phyloP scores from a whole-genome alignment of 257 asterid genomes.

The Salvia splendens region DNA sequence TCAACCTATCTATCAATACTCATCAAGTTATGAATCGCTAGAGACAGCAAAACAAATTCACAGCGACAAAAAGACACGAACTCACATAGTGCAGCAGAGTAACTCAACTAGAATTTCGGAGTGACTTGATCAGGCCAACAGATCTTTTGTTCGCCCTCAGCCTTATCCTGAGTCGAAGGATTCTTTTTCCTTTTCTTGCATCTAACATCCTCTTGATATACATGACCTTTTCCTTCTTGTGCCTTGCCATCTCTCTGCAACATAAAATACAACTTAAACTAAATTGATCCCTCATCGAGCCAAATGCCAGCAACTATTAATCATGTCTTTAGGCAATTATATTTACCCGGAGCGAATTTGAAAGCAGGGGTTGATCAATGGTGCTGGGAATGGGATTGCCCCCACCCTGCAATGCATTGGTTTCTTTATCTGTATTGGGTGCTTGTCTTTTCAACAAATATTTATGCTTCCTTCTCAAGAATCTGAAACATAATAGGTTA shows the following conservation, averaged over 20 bases:
- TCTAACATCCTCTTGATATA: slow-evolving; percentile 17
- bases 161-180: slow-evolving; percentile 16
- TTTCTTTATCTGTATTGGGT: slow-evolving; percentile 9
- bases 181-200: slow-evolving; percentile 22
- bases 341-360: slow-evolving; percentile 28
- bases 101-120: slow-evolving; percentile 34
- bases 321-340: neutral
- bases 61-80: neutral
- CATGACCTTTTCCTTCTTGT: slow-evolving; percentile 6
- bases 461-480: slow-evolving; percentile 44
- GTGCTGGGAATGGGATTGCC: slow-evolving; percentile 20
- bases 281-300: neutral
- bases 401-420: slow-evolving; percentile 22
- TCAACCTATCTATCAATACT: slow-evolving; percentile 13
- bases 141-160: slow-evolving; percentile 37
- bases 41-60: neutral
- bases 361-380: slow-evolving; percentile 22
- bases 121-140: slow-evolving; percentile 40
- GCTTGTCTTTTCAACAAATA: slow-evolving; percentile 30
- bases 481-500: slow-evolving; percentile 41
- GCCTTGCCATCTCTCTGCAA: slow-evolving; percentile 35
- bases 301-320: neutral
- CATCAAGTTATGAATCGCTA: neutral
- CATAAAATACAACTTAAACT: neutral
- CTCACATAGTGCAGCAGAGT: neutral